Base-by-base conservation (phyloP, 768 basidiomycete genomes). In the Pulveroboletus frians region DNA sequence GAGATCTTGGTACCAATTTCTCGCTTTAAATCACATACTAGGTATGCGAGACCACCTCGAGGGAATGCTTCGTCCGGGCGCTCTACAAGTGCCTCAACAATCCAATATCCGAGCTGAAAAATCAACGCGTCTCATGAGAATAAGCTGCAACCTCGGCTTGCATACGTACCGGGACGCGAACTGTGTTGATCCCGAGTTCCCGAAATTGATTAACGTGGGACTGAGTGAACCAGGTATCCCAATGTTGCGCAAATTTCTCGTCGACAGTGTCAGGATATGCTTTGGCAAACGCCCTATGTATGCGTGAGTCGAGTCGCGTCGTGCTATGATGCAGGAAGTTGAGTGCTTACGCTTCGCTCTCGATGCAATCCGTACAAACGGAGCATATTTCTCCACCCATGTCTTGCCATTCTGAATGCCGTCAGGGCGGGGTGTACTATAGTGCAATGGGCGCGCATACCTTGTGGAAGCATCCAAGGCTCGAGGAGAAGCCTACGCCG, bases 391-490 rank as follows among this genome's bases (percentile, higher is more conserved):
- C 49, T 0, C 88, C 88, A 20, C 88, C 88, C 88, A 91, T 89
- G 8, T 70, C 62, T 2, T 66, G 18, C 88, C 88, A 91, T 73
- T 76, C 88, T 84, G 26, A 21, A 39, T 32, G 40, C 9, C 17
- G 17, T 55, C 52, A 43, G 41, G 43, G 47, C 0, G 32, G 36
- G 1, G 4, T n/a, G 40, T 1, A 10, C 4, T 17, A 17, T 11
- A 35, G 4, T 6, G 6, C 23, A 31, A 32, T 9, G n/a, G 6
- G 6, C 0, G 15, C 1, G 10, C 46, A 9, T 51, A 83, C 83
- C 83, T 64, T 73, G 69, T 9, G 85, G 86, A 36, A 88, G 72
- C 87, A 90, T 90, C 88, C 88, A 90, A n/a, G 85, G 57, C 58
- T 90, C 88, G 5, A 88, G 64, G 0, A 90, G 65, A 43, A 90